Evolutionary conservation across 345 rosid species (phyloP).

Genomic region (Rhodomyrtus tomentosa): DNA sequence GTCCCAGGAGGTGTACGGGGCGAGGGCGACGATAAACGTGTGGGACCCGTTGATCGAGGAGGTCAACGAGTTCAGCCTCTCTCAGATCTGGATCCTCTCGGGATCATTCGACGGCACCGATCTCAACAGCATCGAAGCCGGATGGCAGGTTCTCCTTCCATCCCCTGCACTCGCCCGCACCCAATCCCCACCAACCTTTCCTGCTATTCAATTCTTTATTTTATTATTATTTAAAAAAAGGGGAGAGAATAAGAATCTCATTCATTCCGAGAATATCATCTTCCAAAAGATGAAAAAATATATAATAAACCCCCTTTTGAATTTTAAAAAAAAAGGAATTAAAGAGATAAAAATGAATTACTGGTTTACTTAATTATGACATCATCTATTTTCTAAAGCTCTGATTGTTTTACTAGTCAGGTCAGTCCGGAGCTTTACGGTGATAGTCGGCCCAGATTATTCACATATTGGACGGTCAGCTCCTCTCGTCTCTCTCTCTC

Average conservation of each 20-base stretch:
- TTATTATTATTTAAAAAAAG: too few relatives aligned
- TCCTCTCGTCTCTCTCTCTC: neutral
- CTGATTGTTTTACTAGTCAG: constrained; percentile 83
- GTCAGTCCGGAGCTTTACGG: constrained; percentile 99
- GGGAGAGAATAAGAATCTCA: neutral
- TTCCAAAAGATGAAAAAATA: neutral
- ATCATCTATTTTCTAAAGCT: constrained; percentile 26
- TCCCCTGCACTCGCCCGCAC: constrained; percentile 5
- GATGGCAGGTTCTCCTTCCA: constrained; percentile 88
- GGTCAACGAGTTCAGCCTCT: constrained; percentile 91
- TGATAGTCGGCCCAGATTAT: constrained; percentile 87
- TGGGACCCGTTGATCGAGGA: constrained; percentile 87
- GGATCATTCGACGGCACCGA: constrained; percentile 94
- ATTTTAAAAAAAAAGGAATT: neutral
- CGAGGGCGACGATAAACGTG: constrained; percentile 86
- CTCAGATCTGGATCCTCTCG: constrained; percentile 93
- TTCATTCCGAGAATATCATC: neutral
- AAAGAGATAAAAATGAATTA: neutral
- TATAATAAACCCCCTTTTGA: neutral
- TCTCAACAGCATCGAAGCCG: constrained; percentile 99
- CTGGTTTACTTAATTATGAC: neutral
- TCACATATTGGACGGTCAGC: constrained; percentile 96
- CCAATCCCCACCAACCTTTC: neutral
- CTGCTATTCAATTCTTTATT: neutral
- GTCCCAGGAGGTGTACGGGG: constrained; percentile 62